phyloP scores from a whole-genome alignment of 148 eudicot species.

The Chenopodium quinoa region DNA sequence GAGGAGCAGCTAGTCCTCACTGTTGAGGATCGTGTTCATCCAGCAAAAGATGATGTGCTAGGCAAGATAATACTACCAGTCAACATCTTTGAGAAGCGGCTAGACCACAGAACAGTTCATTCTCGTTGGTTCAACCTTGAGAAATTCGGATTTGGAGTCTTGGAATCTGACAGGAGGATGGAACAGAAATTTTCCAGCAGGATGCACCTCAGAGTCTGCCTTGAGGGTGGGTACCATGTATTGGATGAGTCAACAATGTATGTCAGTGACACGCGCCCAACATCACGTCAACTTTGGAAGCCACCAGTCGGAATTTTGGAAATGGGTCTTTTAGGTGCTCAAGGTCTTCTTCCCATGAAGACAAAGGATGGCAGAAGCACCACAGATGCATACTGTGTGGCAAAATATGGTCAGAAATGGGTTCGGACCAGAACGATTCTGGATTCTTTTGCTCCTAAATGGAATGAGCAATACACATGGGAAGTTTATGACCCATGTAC shows the following conservation, averaged over 20 bases:
- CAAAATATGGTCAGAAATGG: conserved; percentile 81
- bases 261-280: conserved; percentile 66
- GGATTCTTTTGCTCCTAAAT: conserved; percentile 57
- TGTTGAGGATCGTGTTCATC: conserved; percentile 47
- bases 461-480: conserved; percentile 89
- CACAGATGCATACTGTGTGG: conserved; percentile 76
- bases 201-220: conserved; percentile 62
- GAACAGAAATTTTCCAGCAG: conserved; percentile 60
- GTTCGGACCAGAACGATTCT: conserved; percentile 66
- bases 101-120: conserved; percentile 56
- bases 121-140: conserved; percentile 72
- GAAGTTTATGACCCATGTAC: conserved; percentile 78
- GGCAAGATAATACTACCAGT: conserved; percentile 47
- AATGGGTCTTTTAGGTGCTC: conserved; percentile 66
- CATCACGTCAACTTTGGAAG: conserved; percentile 71
- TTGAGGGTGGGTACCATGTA: conserved; percentile 75
- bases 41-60: conserved; percentile 55
- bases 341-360: conserved; percentile 65
- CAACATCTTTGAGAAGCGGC: conserved; percentile 45
- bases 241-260: conserved; percentile 72
- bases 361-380: conserved; percentile 50
- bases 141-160: conserved; percentile 49
- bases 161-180: conserved; percentile 60
- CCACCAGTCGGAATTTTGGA: conserved; percentile 66
- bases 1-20: conserved; percentile 60